phyloP scores from a whole-genome alignment of 1,284 basidiomycete species.

The Apiotrichum sp. region DNA sequence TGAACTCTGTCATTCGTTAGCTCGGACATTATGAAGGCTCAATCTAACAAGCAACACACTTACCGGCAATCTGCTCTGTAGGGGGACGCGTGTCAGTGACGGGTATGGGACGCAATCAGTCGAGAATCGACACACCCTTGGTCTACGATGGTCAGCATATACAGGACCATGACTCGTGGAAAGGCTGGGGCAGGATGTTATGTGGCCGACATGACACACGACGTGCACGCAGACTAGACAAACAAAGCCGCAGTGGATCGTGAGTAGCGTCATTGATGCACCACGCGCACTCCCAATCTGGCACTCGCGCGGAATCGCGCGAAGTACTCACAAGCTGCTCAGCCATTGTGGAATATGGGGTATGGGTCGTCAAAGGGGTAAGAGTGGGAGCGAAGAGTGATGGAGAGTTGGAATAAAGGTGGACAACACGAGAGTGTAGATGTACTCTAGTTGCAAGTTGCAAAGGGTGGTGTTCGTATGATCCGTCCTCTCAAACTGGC shows the following conservation, averaged over 20 bases:
- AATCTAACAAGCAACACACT: slow-evolving; percentile 1
- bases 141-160: slow-evolving; percentile 49
- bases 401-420: not conserved
- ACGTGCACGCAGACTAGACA: too few species aligned
- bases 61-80: slow-evolving; percentile 53
- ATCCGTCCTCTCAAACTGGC: too few species aligned
- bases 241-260: too few species aligned
- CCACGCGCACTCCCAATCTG: too few species aligned
- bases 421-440: too few species aligned
- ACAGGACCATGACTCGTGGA: not conserved
- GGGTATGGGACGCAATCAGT: too few species aligned
- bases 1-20: slow-evolving; percentile 53
- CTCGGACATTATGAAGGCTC: not conserved
- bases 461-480: too few species aligned
- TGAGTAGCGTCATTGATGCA: too few species aligned
- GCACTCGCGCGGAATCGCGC: not conserved
- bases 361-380: not conserved
- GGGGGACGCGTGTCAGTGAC: not conserved
- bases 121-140: slow-evolving; percentile 53
- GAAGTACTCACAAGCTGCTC: slow-evolving; percentile 57
- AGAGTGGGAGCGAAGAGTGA: not conserved
- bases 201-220: not conserved
- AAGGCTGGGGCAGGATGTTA: not conserved
- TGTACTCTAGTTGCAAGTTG: too few species aligned
- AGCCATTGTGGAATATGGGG: slow-evolving; percentile 51